These are phyloP conservation scores for Alternaria tenuissima DNA, from an alignment of 2,329 filamentous ascomycete genomes.

Conservation along the genomic window DNA sequence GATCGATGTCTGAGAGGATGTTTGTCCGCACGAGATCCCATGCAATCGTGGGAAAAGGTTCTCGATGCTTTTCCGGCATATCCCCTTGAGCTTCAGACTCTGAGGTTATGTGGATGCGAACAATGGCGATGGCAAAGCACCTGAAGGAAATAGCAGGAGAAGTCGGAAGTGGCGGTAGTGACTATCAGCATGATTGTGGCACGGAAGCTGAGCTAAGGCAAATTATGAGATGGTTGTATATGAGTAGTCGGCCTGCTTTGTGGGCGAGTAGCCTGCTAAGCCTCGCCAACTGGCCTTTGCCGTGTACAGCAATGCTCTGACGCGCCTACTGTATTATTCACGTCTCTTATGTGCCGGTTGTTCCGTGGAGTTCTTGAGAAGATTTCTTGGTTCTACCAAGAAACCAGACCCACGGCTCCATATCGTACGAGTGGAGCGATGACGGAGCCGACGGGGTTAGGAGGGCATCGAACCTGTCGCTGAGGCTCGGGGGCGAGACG, in stretches of 20 bases:
- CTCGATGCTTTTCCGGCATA: neutral
- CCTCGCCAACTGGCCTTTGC: neutral
- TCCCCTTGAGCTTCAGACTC: neutral
- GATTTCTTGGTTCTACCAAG: neutral
- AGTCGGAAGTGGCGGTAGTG: neutral
- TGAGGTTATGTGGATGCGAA: neutral
- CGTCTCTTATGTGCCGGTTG: slow-evolving; percentile 7
- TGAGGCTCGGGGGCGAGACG: slow-evolving; percentile 11
- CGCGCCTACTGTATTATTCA: slow-evolving; percentile 1
- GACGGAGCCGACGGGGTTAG: slow-evolving; percentile 12
- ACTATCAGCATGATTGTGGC: neutral
- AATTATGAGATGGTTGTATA: slow-evolving; percentile 1
- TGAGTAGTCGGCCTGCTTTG: neutral
- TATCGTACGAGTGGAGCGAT: slow-evolving; percentile 10
- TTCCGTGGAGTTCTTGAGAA: neutral
- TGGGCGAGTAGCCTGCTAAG: neutral
- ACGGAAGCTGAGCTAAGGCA: neutral
- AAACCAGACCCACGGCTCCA: slow-evolving; percentile 4
- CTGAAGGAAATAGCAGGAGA: neutral
- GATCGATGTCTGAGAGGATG: neutral
- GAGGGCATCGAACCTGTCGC: slow-evolving; percentile 8
- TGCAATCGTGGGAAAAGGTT: neutral
- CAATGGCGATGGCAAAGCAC: no score
- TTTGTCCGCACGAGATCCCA: neutral
- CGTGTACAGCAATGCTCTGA: neutral